These are phyloP conservation scores for Triglochin maritima DNA, from an alignment of 106 monocot species.

Conservation along the genomic window DNA sequence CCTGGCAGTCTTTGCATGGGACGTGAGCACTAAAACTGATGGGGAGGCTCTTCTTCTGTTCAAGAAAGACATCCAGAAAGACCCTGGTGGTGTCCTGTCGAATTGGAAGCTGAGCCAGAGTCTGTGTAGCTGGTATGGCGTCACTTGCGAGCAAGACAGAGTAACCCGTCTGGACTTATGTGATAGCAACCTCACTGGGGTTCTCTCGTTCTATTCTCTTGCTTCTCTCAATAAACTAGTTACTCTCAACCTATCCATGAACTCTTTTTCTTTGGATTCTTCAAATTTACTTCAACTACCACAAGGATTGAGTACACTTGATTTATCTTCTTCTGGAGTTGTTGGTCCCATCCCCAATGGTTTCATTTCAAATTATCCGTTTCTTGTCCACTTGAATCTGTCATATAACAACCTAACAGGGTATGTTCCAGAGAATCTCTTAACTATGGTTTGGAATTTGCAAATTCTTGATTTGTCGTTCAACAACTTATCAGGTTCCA, in stretches of 20 bases:
- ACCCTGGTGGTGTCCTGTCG: constrained; percentile 41
- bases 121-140: constrained; percentile 59
- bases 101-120: constrained; percentile 28
- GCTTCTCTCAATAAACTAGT: constrained; percentile 33
- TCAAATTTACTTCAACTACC: constrained; percentile 40
- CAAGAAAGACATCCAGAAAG: constrained; percentile 36
- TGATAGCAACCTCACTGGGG: constrained; percentile 34
- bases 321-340: constrained; percentile 42
- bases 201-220: constrained; percentile 30
- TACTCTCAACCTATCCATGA: constrained; percentile 53
- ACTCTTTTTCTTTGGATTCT: constrained; percentile 34
- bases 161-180: constrained; percentile 39
- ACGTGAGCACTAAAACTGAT: constrained; percentile 24
- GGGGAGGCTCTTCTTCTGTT: constrained; percentile 44
- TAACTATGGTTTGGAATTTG: constrained; percentile 22
- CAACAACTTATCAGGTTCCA: constrained; percentile 49
- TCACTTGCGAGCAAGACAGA: constrained; percentile 43
- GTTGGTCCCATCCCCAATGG: constrained; percentile 30
- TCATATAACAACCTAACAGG: constrained; percentile 62
- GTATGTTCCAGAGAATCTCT: constrained; percentile 28
- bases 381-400: constrained; percentile 30
- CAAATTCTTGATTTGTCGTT: constrained; percentile 54
- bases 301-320: constrained; percentile 25
- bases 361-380: constrained; percentile 27
- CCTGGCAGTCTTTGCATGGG: neutral